Evolutionary conservation across 257 asterid genomes (phyloP).

Genomic region (Fraxinus pennsylvanica): DNA sequence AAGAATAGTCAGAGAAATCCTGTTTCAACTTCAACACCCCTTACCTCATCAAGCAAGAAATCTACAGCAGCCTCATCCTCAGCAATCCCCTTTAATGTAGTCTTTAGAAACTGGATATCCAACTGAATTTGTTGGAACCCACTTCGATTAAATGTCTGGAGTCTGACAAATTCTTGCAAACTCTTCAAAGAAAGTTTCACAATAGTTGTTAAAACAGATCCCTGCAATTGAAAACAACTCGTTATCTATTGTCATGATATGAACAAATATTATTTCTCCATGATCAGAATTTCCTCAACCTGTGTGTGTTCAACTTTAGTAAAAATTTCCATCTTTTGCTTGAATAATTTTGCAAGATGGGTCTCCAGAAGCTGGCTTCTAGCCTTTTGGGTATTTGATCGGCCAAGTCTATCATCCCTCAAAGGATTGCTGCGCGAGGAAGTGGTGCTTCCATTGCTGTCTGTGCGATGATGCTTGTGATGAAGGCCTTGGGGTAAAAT

Average conservation of each 20-base stretch:
- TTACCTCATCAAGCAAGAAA: slow-evolving; percentile 96
- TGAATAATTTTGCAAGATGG: slow-evolving; percentile 89
- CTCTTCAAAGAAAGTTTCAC: slow-evolving; percentile 86
- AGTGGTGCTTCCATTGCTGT: slow-evolving; percentile 89
- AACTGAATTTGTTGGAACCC: slow-evolving; percentile 97
- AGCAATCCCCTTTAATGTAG: slow-evolving; percentile 62
- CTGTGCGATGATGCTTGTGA: slow-evolving; percentile 77
- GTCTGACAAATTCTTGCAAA: slow-evolving; percentile 87
- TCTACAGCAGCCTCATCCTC: slow-evolving; percentile 94
- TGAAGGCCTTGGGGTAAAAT: slow-evolving; percentile 71
- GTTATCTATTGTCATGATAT: slow-evolving; percentile 8
- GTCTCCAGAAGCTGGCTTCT: slow-evolving; percentile 97
- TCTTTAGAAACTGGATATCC: slow-evolving; percentile 85
- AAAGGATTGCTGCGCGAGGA: slow-evolving; percentile 94
- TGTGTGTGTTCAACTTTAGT: slow-evolving; percentile 86
- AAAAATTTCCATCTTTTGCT: slow-evolving; percentile 96
- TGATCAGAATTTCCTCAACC: slow-evolving; percentile 49
- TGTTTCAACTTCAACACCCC: not conserved
- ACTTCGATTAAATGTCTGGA: slow-evolving; percentile 85
- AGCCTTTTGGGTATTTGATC: slow-evolving; percentile 83
- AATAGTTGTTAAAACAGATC: slow-evolving; percentile 67
- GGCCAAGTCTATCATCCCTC: slow-evolving; percentile 72
- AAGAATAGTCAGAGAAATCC: not conserved
- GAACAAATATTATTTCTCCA: slow-evolving; percentile 2
- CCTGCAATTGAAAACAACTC: slow-evolving; percentile 53